A percentile compares a stretch with the other conserved stretches of the same genome.
Conservation (phyloP, 306 rosid species). For the Senna tora region DNA sequence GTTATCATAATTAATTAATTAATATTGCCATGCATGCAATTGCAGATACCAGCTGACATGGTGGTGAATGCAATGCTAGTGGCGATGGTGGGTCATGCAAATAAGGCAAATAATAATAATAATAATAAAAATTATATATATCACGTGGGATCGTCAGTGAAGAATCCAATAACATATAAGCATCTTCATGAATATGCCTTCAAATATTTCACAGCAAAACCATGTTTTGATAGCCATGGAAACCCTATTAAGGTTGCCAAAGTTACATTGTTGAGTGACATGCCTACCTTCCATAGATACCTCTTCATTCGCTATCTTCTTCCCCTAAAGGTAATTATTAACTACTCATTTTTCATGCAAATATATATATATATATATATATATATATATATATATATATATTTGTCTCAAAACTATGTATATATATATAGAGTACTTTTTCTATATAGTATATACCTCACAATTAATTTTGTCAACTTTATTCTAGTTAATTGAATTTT, state of each 20-base stretch:
- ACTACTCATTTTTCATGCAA: no score
- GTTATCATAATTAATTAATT: no score
- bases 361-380: no score
- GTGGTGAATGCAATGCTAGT: conserved; percentile 80
- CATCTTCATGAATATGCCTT: conserved; percentile 52
- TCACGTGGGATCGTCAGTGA: conserved; percentile 73
- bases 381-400: no score
- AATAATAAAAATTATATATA: conserved; percentile 50
- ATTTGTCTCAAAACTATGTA: no score
- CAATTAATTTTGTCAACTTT: no score
- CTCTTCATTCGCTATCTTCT: conserved; percentile 68
- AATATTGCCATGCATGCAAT: no score
- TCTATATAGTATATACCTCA: no score
- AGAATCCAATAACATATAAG: conserved; percentile 43
- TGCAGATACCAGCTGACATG: conserved; percentile 82
- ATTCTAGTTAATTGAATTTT: not conserved
- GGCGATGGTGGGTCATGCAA: conserved; percentile 62
- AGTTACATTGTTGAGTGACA: conserved; percentile 45
- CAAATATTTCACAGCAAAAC: conserved; percentile 59
- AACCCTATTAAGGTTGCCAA: conserved; percentile 60
- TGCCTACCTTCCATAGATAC: conserved; percentile 74
- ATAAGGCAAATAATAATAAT: no score
- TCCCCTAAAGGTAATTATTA: conserved; percentile 56
- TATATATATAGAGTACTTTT: no score
- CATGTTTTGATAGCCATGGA: conserved; percentile 76